phyloP scores from a whole-genome alignment of 805 yeast genomes.

The Sungouiella thailandica region DNA sequence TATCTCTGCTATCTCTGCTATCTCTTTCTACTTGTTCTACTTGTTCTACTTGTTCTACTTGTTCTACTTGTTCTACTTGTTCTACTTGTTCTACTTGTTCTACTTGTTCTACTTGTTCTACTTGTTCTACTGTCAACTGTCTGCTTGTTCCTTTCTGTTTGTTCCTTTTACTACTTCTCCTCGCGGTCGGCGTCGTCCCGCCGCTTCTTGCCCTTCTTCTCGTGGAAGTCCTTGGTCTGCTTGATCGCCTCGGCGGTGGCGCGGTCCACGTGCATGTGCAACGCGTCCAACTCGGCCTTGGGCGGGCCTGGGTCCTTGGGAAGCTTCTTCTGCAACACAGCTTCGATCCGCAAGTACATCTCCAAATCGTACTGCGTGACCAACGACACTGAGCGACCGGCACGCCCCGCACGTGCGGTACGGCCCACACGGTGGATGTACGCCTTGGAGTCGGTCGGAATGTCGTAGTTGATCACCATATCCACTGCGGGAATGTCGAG shows the following conservation, averaged over 20 bases:
- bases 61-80: background rate
- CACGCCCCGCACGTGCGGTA: slow-evolving; percentile 90
- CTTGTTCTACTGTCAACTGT: background rate
- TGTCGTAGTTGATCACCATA: slow-evolving; percentile 70
- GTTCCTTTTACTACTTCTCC: slow-evolving; percentile 18
- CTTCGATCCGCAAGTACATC: slow-evolving; percentile 81
- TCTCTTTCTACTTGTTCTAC: background rate
- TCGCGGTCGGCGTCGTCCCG: slow-evolving; percentile 37
- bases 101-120: background rate
- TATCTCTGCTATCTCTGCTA: background rate
- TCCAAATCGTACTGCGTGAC: slow-evolving; percentile 95
- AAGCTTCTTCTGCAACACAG: slow-evolving; percentile 74
- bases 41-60: background rate
- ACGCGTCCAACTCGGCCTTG: slow-evolving; percentile 66
- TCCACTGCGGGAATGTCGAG: slow-evolving; percentile 80
- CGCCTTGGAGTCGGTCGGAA: slow-evolving; percentile 81
- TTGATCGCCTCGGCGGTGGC: slow-evolving; percentile 88
- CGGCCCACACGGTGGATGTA: slow-evolving; percentile 89
- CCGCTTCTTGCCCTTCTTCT: slow-evolving; percentile 28
- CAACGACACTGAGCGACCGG: slow-evolving; percentile 80
- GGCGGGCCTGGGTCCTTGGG: slow-evolving; percentile 77
- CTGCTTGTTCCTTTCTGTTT: background rate
- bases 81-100: background rate
- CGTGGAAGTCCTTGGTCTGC: slow-evolving; percentile 65
- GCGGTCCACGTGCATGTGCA: slow-evolving; percentile 84